Evolutionary conservation across 495 filamentous ascomycete genomes (phyloP).

Genomic region (Astrothelium subdiscretum): DNA sequence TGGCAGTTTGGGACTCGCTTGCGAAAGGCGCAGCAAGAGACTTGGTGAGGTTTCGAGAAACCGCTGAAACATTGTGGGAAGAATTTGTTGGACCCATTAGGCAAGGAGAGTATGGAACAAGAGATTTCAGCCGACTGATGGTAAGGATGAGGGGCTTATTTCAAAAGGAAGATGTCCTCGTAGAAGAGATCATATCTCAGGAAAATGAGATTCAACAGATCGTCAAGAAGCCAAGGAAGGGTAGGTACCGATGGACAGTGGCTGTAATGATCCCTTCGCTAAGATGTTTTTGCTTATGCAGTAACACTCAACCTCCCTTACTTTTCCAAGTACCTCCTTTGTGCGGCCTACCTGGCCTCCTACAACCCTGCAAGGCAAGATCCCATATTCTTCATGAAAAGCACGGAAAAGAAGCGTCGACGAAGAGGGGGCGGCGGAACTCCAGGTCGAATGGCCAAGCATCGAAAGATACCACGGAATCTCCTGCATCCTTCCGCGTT

Average conservation of each 20-base stretch:
- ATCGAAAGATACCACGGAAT: constrained; percentile 47
- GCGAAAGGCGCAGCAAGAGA: constrained; percentile 53
- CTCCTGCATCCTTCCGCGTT: constrained; percentile 69
- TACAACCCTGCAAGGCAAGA: constrained; percentile 74
- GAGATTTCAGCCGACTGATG: constrained; percentile 73
- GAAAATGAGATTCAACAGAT: constrained; percentile 10
- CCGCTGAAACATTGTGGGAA: constrained; percentile 54
- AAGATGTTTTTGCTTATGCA: background rate
- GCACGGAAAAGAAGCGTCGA: constrained; percentile 47
- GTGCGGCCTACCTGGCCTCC: constrained; percentile 84
- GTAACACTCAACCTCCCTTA: constrained; percentile 46
- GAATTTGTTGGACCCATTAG: constrained; percentile 56
- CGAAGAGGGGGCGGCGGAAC: constrained; percentile 32
- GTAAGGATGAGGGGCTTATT: constrained; percentile 62
- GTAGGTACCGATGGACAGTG: background rate
- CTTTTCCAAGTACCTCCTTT: constrained; percentile 69
- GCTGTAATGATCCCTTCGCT: background rate
- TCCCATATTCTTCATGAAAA: constrained; percentile 72
- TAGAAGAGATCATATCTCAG: constrained; percentile 53
- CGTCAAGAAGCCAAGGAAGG: background rate
- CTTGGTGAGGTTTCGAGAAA: constrained; percentile 45
- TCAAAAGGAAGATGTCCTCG: constrained; percentile 60
- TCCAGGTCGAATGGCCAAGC: constrained; percentile 17
- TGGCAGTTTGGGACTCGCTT: constrained; percentile 61
- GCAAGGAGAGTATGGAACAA: constrained; percentile 50